These are phyloP conservation scores for Talinum fruticosum DNA, from an alignment of 148 eudicot genomes.

Conservation along the genomic window DNA sequence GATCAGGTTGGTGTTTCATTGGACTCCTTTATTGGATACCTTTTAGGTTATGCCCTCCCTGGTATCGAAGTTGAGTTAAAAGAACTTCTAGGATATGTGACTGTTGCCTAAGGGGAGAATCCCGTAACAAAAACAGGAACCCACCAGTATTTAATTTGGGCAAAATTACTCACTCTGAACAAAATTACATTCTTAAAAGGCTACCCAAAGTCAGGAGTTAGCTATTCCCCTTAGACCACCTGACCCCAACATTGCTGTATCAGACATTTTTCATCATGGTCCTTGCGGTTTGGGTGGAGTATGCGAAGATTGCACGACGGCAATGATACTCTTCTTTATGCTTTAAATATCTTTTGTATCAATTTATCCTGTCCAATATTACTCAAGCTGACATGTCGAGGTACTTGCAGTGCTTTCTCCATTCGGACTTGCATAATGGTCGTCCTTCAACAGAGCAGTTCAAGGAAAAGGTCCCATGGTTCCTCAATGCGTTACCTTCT, in stretches of 20 bases:
- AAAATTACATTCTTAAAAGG: background rate
- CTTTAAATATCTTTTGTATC: background rate
- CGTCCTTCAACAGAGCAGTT: slow-evolving; percentile 69
- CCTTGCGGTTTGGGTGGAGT: slow-evolving; percentile 57
- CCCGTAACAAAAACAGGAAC: background rate
- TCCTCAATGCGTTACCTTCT: slow-evolving; percentile 64
- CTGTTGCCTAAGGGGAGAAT: background rate
- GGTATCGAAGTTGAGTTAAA: background rate
- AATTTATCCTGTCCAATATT: slow-evolving; percentile 1
- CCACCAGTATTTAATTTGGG: background rate
- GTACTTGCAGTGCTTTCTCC: slow-evolving; percentile 57
- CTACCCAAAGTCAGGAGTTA: background rate
- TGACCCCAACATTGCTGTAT: background rate
- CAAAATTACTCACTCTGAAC: too few relatives aligned
- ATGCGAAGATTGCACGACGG: slow-evolving; percentile 72
- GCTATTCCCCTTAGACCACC: background rate
- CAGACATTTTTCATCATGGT: slow-evolving; percentile 5
- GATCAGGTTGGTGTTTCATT: slow-evolving; percentile 55
- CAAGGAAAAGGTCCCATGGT: slow-evolving; percentile 66
- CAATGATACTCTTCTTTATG: slow-evolving; percentile 26
- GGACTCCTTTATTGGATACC: background rate
- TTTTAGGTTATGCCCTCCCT: background rate
- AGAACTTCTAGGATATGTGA: background rate
- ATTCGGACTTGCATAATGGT: slow-evolving; percentile 54
- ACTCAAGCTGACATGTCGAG: slow-evolving; percentile 13